Percentiles rank a stretch among this genome's conserved stretches.
Evolutionary conservation across 2,329 filamentous ascomycete genomes (phyloP).

Genomic region (Cadophora luteo-olivacea): DNA sequence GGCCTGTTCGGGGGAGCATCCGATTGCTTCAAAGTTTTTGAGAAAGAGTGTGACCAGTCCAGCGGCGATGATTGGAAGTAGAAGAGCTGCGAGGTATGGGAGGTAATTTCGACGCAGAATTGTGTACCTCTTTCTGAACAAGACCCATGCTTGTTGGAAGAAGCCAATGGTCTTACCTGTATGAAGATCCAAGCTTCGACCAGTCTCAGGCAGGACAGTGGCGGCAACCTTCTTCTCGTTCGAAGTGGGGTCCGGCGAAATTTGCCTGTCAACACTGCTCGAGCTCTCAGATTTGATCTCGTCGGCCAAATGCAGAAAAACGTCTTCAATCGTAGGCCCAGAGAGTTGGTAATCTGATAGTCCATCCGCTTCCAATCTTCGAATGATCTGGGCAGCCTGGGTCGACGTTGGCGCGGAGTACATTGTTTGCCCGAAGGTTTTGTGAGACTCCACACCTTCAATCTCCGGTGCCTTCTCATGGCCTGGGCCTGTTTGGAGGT

Average conservation of each 20-base stretch:
- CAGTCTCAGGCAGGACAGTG: slow-evolving; percentile 19
- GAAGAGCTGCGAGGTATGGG: slow-evolving; percentile 75
- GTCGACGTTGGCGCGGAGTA: slow-evolving; percentile 75
- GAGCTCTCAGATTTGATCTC: slow-evolving; percentile 67
- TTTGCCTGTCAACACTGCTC: slow-evolving; percentile 27
- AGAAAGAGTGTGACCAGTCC: slow-evolving; percentile 82
- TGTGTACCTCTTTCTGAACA: slow-evolving; percentile 79
- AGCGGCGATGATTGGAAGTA: slow-evolving; percentile 81
- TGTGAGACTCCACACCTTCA: slow-evolving; percentile 61
- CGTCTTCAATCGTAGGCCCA: slow-evolving; percentile 90
- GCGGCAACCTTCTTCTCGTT: slow-evolving; percentile 41
- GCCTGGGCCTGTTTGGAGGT: slow-evolving; percentile 67
- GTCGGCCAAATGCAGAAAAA: slow-evolving; percentile 85
- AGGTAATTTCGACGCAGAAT: slow-evolving; percentile 81
- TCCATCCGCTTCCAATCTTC: slow-evolving; percentile 67
- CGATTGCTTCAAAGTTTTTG: slow-evolving; percentile 56
- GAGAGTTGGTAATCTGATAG: slow-evolving; percentile 84
- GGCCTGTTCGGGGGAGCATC: slow-evolving; percentile 59
- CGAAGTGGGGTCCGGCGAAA: slow-evolving; percentile 22
- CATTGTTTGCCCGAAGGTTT: slow-evolving; percentile 72
- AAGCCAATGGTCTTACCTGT: slow-evolving; percentile 75
- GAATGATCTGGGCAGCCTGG: slow-evolving; percentile 75
- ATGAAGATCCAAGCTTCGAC: slow-evolving; percentile 58
- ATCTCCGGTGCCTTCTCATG: slow-evolving; percentile 56
- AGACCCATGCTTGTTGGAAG: slow-evolving; percentile 71